Conservation (phyloP, 2,329 filamentous ascomycete species). For the Ascosphaera pollenicola region DNA sequence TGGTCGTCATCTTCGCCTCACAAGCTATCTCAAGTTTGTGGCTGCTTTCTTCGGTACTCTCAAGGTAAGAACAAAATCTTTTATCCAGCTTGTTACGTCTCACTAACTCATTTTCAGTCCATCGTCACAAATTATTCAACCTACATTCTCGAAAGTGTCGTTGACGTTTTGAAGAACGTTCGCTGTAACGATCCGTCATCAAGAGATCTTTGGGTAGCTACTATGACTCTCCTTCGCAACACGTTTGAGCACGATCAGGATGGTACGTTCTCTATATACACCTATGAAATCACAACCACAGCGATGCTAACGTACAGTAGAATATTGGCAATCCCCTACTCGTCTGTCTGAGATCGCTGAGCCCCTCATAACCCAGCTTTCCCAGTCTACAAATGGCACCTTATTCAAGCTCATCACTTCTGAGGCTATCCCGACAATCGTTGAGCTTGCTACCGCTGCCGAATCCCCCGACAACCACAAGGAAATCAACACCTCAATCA, state of each 20-base stretch:
- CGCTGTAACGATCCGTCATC: slow-evolving; percentile 23
- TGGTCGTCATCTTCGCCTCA: slow-evolving; percentile 40
- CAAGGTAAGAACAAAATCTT: slow-evolving; percentile 27
- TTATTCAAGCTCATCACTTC: slow-evolving; percentile 24
- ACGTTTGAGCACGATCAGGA: slow-evolving; percentile 81
- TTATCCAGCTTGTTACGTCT: slow-evolving; percentile 1
- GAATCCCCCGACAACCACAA: slow-evolving; percentile 82
- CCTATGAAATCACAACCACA: too few relatives aligned
- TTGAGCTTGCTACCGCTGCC: slow-evolving; percentile 57
- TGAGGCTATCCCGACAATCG: slow-evolving; percentile 50
- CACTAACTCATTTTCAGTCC: slow-evolving; percentile 27
- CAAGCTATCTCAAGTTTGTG: slow-evolving; percentile 65
- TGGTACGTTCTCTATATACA: slow-evolving; percentile 17
- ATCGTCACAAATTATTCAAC: slow-evolving; percentile 84
- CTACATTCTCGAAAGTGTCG: slow-evolving; percentile 58
- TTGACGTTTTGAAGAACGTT: slow-evolving; percentile 32
- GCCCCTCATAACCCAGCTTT: slow-evolving; percentile 48
- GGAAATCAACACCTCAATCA: slow-evolving; percentile 56
- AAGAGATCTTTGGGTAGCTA: slow-evolving; percentile 42
- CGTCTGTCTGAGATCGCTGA: slow-evolving; percentile 57
- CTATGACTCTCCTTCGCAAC: slow-evolving; percentile 48
- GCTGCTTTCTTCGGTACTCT: slow-evolving; percentile 60
- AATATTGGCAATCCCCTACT: slow-evolving; percentile 84
- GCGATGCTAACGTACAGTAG: slow-evolving; percentile 10
- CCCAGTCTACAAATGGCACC: slow-evolving; percentile 16